Base-by-base conservation (phyloP, 2,329 filamentous ascomycete species). In the Dothistroma septosporum region DNA sequence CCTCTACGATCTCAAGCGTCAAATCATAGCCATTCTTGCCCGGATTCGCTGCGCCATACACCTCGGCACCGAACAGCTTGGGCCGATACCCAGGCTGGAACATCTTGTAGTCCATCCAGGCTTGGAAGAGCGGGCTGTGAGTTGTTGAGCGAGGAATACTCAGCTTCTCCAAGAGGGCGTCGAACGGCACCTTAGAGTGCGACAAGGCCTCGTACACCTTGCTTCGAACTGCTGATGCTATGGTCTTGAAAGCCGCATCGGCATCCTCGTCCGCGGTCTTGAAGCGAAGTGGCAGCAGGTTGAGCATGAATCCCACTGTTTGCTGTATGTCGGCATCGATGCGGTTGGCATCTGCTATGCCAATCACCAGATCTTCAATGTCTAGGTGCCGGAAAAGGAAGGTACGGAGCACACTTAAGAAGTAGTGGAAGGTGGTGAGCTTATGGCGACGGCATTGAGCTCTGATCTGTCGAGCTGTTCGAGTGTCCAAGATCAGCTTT, bases 321-420 rank as follows among this genome's bases (percentile, higher is more conserved):
- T 68, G 53, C 7, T 59, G 41, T 0, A 70, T 41, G 6, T 63
- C 57, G 4, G 58, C 47, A 49, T 77, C 73, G 24, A 28, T 28
- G 10, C 78, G 72, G 35, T 69, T 71, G 0, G 73, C 75, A 60
- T 79, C 76, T 1, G 73, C 73, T 16, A 80, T 68, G n/a, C 77
- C 78, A 53, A 80, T 76, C 53, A 66, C 73, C 9, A 80, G 19
- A 19, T 79, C 74, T 0, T 72, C 64, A 0, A 53, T 58, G 1
- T 69, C 65, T 0, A 66, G 28, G 12, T 73, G 63, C 2, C 69
- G 66, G 28, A 60, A 63, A 0, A 78, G 64, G 4, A 78, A 57
- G 0, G 64, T 61, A 22, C 73, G 60, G 35, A 78, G 68, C 0
- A 66, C 70, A 5, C 73, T 69, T 4, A 79, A 66, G 63, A 75